phyloP scores from a whole-genome alignment of 768 basidiomycete species.

The Leucogyrophana mollusca region DNA sequence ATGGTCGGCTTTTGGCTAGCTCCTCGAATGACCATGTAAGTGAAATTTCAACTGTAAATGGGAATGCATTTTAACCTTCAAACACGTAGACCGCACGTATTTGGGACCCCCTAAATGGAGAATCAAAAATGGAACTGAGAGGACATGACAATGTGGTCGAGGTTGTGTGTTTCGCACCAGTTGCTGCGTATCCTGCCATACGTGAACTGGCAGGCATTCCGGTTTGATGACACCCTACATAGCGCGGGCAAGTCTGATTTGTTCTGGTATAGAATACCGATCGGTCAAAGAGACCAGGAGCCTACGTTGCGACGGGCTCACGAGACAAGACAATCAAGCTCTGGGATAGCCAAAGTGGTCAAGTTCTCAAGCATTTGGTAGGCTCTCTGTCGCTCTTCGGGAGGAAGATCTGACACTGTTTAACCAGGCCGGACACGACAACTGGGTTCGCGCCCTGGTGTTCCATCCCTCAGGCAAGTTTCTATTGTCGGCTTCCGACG shows the following conservation, averaged over 20 bases:
- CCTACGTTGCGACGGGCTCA: conserved; percentile 78
- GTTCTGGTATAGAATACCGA: conserved; percentile 46
- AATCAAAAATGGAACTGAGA: conserved; percentile 78
- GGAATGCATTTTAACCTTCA: neutral
- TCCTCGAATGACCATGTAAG: conserved; percentile 87
- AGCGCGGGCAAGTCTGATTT: conserved; percentile 2
- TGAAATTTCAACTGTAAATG: conserved; percentile 6
- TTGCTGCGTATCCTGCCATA: conserved; percentile 71
- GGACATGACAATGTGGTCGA: conserved; percentile 90
- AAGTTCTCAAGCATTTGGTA: conserved; percentile 75
- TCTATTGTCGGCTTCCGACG: conserved; percentile 88
- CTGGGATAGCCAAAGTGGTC: conserved; percentile 86
- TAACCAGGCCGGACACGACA: conserved; percentile 75
- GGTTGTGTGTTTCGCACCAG: conserved; percentile 76
- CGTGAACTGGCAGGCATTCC: conserved; percentile 73
- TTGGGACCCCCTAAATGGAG: conserved; percentile 71
- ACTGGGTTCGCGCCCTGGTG: conserved; percentile 85
- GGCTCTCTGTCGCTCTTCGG: conserved; percentile 1
- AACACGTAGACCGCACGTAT: conserved; percentile 65
- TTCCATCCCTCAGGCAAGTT: conserved; percentile 92
- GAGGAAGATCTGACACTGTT: conserved; percentile 7
- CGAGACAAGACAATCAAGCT: conserved; percentile 91
- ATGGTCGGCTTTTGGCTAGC: conserved; percentile 74
- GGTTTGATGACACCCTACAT: conserved; percentile 36
- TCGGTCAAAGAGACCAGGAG: conserved; percentile 44